These are phyloP conservation scores for Gyromitra esculenta DNA, from an alignment of 2,329 filamentous ascomycete genomes.

Conservation along the genomic window DNA sequence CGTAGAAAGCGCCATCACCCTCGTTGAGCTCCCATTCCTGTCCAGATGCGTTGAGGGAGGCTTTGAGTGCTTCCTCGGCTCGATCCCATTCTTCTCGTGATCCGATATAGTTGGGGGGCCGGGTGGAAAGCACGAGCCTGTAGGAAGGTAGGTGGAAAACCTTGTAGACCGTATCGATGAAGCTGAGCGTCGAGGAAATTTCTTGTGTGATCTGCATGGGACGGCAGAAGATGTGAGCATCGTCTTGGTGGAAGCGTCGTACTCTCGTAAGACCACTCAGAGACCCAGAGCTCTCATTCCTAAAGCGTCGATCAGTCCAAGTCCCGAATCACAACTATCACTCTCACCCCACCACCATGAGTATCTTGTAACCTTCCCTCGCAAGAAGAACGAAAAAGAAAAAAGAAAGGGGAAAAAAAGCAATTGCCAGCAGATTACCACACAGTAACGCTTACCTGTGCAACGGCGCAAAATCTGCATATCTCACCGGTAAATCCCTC, in stretches of 20 bases:
- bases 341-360: not conserved
- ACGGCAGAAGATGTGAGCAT: slow-evolving; percentile 89
- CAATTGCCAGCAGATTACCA: not conserved
- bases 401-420: not conserved
- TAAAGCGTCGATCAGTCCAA: slow-evolving; percentile 63
- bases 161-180: slow-evolving; percentile 76
- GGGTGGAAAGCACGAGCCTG: slow-evolving; percentile 79
- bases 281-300: slow-evolving; percentile 85
- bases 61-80: slow-evolving; percentile 74
- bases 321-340: not conserved
- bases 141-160: slow-evolving; percentile 77
- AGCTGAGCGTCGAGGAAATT: slow-evolving; percentile 77
- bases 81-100: slow-evolving; percentile 70
- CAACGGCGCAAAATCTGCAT: slow-evolving; percentile 74
- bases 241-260: slow-evolving; percentile 87
- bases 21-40: slow-evolving; percentile 78
- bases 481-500: slow-evolving; percentile 79
- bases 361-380: not conserved
- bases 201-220: slow-evolving; percentile 78
- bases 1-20: slow-evolving; percentile 89
- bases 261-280: slow-evolving; percentile 84
- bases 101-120: slow-evolving; percentile 79
- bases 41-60: slow-evolving; percentile 71
- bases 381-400: not conserved
- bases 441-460: slow-evolving; percentile 53